phyloP scores from a whole-genome alignment of 176 grass and related monocot genomes.

The Puccinellia tenuiflora region DNA sequence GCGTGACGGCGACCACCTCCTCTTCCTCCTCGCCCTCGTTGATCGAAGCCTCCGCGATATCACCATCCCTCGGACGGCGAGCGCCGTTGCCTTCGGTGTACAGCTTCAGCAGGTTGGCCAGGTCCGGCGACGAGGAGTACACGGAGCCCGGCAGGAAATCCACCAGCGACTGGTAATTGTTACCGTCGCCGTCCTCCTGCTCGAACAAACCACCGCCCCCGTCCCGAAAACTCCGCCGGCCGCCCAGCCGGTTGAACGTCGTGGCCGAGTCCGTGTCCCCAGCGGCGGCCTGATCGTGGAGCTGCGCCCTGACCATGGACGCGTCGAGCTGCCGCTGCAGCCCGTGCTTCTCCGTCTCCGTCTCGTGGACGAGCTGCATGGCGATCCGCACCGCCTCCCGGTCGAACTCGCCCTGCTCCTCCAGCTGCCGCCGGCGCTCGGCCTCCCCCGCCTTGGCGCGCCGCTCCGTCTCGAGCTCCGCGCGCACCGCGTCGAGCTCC shows the following conservation, averaged over 20 bases:
- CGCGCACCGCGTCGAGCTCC: conserved; percentile 27
- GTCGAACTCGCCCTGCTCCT: conserved; percentile 45
- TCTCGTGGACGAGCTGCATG: conserved; percentile 45
- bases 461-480: conserved; percentile 12
- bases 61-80: not conserved
- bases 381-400: conserved; percentile 41
- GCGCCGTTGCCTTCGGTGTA: conserved; percentile 20
- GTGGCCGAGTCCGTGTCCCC: not conserved
- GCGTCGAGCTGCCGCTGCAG: conserved; percentile 39
- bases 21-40: conserved; percentile 17
- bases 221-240: not conserved
- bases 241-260: not conserved
- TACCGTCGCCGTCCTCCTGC: not conserved
- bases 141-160: conserved; percentile 36
- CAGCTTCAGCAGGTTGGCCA: conserved; percentile 39
- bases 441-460: not conserved
- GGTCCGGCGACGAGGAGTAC: conserved; percentile 39
- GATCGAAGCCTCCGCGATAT: not conserved
- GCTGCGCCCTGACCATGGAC: conserved; percentile 23
- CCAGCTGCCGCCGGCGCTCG: conserved; percentile 27
- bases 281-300: not conserved
- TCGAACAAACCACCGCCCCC: not conserved
- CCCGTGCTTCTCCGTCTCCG: conserved; percentile 34
- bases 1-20: not conserved
- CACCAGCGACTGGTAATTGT: conserved; percentile 50